A percentile compares a stretch with the other conserved stretches of the same genome.
Conservation (phyloP, 2,329 filamentous ascomycete species). For the Diplodia intermedia region DNA sequence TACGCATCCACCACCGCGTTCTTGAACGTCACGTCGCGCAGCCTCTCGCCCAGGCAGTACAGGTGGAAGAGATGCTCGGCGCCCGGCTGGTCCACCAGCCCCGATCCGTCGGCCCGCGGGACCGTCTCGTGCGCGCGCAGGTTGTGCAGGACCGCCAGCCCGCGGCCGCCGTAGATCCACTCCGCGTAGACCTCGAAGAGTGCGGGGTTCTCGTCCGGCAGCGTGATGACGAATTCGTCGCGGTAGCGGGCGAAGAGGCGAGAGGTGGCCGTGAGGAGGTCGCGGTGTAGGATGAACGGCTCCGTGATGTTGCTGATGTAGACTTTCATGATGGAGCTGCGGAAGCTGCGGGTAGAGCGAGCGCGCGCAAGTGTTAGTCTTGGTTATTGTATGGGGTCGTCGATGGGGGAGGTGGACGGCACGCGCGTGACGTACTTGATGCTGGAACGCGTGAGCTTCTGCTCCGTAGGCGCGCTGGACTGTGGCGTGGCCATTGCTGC, state of each 20-base stretch:
- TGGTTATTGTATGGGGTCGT: not conserved
- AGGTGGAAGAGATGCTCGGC: conserved; percentile 9
- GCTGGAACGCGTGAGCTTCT: not conserved
- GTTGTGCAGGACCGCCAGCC: not conserved
- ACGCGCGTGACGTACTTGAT: not conserved
- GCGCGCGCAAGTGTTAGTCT: too few species aligned
- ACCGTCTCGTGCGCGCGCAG: not conserved
- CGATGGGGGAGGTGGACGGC: too few species aligned
- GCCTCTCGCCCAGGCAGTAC: conserved; percentile 38
- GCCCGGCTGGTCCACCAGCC: not conserved
- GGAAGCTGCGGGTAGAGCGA: not conserved
- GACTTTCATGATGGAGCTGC: not conserved
- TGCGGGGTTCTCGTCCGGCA: conserved; percentile 22
- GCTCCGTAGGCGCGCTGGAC: not conserved
- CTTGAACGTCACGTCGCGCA: conserved; percentile 39
- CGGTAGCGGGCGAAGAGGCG: conserved; percentile 28
- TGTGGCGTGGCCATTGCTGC: not conserved
- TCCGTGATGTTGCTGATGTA: not conserved
- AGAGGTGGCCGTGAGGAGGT: conserved; percentile 5
- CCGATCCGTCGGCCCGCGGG: not conserved
- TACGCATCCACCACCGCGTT: conserved; percentile 38
- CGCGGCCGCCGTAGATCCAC: conserved; percentile 27
- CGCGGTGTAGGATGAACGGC: conserved; percentile 14
- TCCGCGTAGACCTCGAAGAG: conserved; percentile 32
- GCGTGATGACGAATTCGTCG: conserved; percentile 7